phyloP scores from a whole-genome alignment of 495 filamentous ascomycete species.

The Podospora sp. region DNA sequence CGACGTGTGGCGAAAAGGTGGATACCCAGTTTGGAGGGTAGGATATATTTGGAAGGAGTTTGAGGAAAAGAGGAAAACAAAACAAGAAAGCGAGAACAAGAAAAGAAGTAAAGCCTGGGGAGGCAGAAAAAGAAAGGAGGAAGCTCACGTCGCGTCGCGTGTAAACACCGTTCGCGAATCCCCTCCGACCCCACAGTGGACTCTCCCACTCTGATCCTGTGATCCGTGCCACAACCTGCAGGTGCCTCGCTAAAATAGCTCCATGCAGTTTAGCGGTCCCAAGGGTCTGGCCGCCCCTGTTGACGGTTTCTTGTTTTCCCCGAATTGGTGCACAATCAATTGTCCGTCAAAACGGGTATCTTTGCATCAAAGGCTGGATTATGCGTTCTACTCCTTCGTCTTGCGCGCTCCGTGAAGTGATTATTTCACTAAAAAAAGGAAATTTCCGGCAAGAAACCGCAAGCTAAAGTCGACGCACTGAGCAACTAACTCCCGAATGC shows the following conservation, averaged over 20 bases:
- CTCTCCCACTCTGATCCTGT: not conserved
- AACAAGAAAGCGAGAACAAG: not conserved
- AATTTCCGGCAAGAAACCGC: too few species aligned
- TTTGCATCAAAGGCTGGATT: too few species aligned
- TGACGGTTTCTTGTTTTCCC: not conserved
- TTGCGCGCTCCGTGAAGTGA: too few species aligned
- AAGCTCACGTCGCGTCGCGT: not conserved
- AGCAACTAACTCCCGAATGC: too few species aligned
- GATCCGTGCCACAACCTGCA: not conserved
- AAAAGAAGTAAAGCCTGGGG: too few species aligned
- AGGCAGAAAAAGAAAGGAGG: not conserved
- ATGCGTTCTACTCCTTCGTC: too few species aligned
- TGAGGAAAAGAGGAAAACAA: not conserved
- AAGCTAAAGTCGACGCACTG: too few species aligned
- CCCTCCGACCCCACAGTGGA: not conserved
- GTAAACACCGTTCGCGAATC: not conserved
- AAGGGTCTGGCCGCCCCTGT: not conserved
- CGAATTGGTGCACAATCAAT: too few species aligned
- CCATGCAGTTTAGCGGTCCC: not conserved
- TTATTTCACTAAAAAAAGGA: too few species aligned
- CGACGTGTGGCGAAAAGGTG: not conserved
- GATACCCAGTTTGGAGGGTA: not conserved
- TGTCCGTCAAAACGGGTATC: too few species aligned
- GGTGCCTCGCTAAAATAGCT: not conserved
- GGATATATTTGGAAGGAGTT: not conserved